These are phyloP conservation scores for Chrysosphaeria jannelii DNA, from an alignment of 2,329 filamentous ascomycete species.

Conservation along the genomic window DNA sequence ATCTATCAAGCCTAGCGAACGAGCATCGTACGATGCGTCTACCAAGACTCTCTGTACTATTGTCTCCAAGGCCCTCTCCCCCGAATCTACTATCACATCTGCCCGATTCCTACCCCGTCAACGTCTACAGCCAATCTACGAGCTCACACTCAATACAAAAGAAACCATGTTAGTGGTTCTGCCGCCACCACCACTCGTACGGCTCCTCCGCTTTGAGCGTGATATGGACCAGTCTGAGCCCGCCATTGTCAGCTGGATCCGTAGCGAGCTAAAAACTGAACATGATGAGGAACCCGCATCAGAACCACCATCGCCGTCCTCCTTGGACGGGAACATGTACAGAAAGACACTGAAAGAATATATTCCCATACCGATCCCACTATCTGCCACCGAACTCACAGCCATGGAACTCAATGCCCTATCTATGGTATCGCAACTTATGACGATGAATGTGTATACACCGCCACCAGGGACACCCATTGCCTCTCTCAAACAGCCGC, in stretches of 20 bases:
- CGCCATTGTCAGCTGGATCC: conserved; percentile 15
- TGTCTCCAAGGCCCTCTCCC: conserved; percentile 8
- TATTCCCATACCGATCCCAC: neutral
- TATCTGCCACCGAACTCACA: neutral
- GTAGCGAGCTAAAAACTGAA: neutral
- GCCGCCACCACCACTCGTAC: conserved; percentile 12
- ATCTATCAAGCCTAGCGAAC: neutral
- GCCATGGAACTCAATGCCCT: neutral
- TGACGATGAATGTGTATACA: conserved; percentile 13
- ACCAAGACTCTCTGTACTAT: conserved; percentile 6
- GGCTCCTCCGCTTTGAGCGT: conserved; percentile 17
- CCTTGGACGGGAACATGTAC: neutral
- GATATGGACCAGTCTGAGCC: conserved; percentile 15
- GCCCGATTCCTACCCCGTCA: conserved; percentile 8
- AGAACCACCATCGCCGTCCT: neutral
- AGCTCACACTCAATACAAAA: conserved; percentile 13
- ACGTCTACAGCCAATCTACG: conserved; percentile 13
- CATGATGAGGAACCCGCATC: neutral
- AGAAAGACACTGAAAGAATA: neutral
- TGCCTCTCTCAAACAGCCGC: conserved; percentile 8
- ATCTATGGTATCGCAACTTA: neutral
- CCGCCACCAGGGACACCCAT: conserved; percentile 12
- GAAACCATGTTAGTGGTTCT: conserved; percentile 13
- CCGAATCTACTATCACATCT: conserved; percentile 8
- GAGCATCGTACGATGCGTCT: too few species aligned